Percentiles rank a stretch among this genome's conserved stretches.
Conservation (phyloP, 495 filamentous ascomycete genomes). For the Xylaria flabelliformis region DNA sequence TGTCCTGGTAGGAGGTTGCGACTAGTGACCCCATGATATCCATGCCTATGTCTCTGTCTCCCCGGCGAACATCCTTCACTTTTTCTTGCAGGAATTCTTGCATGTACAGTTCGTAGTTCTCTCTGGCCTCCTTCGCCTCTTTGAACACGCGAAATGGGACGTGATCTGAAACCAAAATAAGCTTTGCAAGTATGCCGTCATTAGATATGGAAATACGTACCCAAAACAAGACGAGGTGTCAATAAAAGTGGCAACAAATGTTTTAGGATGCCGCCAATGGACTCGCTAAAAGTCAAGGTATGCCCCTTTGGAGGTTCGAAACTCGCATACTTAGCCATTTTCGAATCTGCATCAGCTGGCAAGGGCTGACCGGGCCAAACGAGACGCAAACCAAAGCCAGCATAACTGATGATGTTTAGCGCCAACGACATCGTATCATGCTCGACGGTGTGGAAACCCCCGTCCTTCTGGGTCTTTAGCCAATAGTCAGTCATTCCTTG, state of each 20-base stretch:
- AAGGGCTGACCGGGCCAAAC: slow-evolving; percentile 60
- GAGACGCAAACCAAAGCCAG: slow-evolving; percentile 67
- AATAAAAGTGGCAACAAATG: slow-evolving; percentile 62
- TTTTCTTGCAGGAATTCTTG: slow-evolving; percentile 64
- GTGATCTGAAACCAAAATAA: slow-evolving; percentile 31
- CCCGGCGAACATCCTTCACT: slow-evolving; percentile 54
- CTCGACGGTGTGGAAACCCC: slow-evolving; percentile 58
- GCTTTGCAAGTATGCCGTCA: not conserved
- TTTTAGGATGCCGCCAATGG: slow-evolving; percentile 58
- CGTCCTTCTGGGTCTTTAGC: slow-evolving; percentile 42
- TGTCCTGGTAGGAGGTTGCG: slow-evolving; percentile 50
- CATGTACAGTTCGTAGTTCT: slow-evolving; percentile 71
- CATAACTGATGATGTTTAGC: slow-evolving; percentile 71
- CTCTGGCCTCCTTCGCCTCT: slow-evolving; percentile 55
- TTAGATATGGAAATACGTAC: not conserved
- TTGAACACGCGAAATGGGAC: slow-evolving; percentile 60
- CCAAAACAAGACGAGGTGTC: slow-evolving; percentile 54
- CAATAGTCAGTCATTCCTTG: slow-evolving; percentile 61
- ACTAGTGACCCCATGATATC: slow-evolving; percentile 70
- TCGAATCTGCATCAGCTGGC: slow-evolving; percentile 47
- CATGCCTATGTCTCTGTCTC: slow-evolving; percentile 58
- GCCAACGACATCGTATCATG: slow-evolving; percentile 67
- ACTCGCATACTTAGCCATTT: slow-evolving; percentile 51
- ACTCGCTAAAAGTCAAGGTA: slow-evolving; percentile 64
- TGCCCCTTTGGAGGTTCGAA: slow-evolving; percentile 57